These are phyloP conservation scores for Phytopythium montanum DNA, from an alignment of 352 stramenopile genomes.

Conservation along the genomic window DNA sequence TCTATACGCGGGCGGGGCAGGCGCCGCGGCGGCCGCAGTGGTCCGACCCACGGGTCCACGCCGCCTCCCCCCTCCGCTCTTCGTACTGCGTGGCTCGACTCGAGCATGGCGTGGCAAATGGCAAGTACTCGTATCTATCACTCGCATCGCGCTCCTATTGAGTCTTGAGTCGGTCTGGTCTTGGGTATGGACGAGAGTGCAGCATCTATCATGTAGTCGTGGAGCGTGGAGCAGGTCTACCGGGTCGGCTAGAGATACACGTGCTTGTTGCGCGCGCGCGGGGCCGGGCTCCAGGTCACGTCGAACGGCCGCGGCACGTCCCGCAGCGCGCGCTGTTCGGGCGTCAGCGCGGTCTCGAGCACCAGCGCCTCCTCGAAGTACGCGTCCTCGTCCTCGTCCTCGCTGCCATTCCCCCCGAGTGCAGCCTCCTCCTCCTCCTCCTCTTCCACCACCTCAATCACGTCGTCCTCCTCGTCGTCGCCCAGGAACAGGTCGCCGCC, in stretches of 20 bases:
- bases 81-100: no score
- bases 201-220: no score
- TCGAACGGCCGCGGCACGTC: constrained; percentile 63
- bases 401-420: background rate
- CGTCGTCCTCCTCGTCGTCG: constrained; percentile 9
- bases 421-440: constrained; percentile 10
- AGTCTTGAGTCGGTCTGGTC: no score
- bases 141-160: no score
- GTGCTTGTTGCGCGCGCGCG: constrained; percentile 68
- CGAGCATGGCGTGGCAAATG: no score
- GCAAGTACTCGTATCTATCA: background rate
- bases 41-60: no score
- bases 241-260: constrained; percentile 58
- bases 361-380: constrained; percentile 29
- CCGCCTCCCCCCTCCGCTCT: no score
- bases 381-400: constrained; percentile 9
- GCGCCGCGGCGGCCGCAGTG: background rate
- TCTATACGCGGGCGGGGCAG: constrained; percentile 8
- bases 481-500: constrained; percentile 2
- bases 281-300: constrained; percentile 63
- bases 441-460: constrained; percentile 9
- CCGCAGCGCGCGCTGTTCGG: constrained; percentile 30
- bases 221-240: background rate
- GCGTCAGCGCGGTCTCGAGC: constrained; percentile 32
- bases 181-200: no score